Evolutionary conservation across 2,329 filamentous ascomycete species (phyloP).

Genomic region (Chaetoscypha palmicola): DNA sequence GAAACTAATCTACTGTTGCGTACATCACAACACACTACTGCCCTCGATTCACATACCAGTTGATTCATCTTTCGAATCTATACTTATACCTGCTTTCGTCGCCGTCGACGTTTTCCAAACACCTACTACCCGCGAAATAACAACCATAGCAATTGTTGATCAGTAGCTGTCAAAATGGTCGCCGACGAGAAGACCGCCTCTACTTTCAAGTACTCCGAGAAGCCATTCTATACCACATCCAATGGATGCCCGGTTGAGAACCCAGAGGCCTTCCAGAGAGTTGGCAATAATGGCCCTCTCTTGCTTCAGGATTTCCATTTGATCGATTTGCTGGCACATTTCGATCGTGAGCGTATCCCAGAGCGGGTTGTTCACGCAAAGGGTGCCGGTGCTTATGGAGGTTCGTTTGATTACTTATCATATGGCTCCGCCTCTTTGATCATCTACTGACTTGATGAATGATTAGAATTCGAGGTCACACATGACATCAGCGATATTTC

Average conservation of each 20-base stretch:
- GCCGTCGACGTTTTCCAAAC: too few relatives aligned
- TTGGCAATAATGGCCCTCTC: slow-evolving; percentile 50
- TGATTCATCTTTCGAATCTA: too few relatives aligned
- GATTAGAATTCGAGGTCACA: slow-evolving; percentile 27
- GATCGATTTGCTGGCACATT: slow-evolving; percentile 53
- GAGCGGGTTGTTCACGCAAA: slow-evolving; percentile 57
- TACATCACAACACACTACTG: too few relatives aligned
- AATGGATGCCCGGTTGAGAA: slow-evolving; percentile 52
- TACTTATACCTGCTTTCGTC: too few relatives aligned
- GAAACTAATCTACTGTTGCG: too few relatives aligned
- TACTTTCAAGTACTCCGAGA: slow-evolving; percentile 49
- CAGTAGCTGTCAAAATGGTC: slow-evolving; percentile 33
- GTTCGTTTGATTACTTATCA: slow-evolving; percentile 9
- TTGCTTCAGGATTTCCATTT: slow-evolving; percentile 60
- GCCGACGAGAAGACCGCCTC: slow-evolving; percentile 38
- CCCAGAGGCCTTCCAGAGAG: slow-evolving; percentile 45
- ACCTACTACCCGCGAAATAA: too few relatives aligned
- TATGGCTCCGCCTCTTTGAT: not conserved
- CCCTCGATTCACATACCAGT: too few relatives aligned
- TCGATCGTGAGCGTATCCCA: slow-evolving; percentile 45
- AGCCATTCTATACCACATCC: slow-evolving; percentile 51
- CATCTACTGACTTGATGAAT: slow-evolving; percentile 9
- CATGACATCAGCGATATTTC: slow-evolving; percentile 26
- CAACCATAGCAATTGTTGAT: slow-evolving; percentile 6
- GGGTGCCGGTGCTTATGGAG: slow-evolving; percentile 36